Percentiles rank a stretch among this genome's conserved stretches.
Evolutionary conservation across 2,329 filamentous ascomycete genomes (phyloP).

Genomic region (Aspergillus sp.): DNA sequence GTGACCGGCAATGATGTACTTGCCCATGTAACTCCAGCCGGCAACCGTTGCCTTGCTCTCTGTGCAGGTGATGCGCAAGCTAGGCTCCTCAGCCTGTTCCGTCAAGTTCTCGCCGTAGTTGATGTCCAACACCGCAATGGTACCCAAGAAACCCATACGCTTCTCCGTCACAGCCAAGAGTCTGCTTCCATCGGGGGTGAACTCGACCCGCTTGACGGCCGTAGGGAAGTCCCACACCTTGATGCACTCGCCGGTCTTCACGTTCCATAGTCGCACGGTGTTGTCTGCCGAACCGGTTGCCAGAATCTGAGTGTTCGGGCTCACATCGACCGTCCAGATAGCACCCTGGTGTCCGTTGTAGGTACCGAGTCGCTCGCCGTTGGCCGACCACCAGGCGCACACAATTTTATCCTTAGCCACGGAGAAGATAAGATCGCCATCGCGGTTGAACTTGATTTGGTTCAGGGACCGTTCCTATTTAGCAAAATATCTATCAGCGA

Average conservation of each 20-base stretch:
- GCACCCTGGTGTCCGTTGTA: slow-evolving; percentile 97
- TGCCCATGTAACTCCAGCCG: slow-evolving; percentile 89
- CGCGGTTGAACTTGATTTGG: slow-evolving; percentile 92
- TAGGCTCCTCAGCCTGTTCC: slow-evolving; percentile 80
- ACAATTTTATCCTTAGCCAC: slow-evolving; percentile 95
- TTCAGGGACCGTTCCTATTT: slow-evolving; percentile 82
- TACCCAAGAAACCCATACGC: slow-evolving; percentile 93
- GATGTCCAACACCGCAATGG: slow-evolving; percentile 91
- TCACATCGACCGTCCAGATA: slow-evolving; percentile 97
- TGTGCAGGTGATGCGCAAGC: slow-evolving; percentile 85
- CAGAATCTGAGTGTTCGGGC: slow-evolving; percentile 86
- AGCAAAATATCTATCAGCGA: slow-evolving; percentile 6
- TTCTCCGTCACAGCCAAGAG: slow-evolving; percentile 96
- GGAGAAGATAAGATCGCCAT: slow-evolving; percentile 96
- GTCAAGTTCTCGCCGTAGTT: slow-evolving; percentile 73
- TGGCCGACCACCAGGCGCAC: slow-evolving; percentile 95
- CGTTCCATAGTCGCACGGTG: slow-evolving; percentile 95
- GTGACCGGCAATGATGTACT: slow-evolving; percentile 97
- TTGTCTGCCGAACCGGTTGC: slow-evolving; percentile 97
- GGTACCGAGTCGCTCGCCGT: slow-evolving; percentile 94
- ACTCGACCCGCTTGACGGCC: slow-evolving; percentile 96
- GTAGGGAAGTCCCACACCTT: slow-evolving; percentile 99
- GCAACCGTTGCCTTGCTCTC: slow-evolving; percentile 97
- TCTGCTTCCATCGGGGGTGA: slow-evolving; percentile 88
- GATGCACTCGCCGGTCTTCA: slow-evolving; percentile 86